These are phyloP conservation scores for Cercospora berteroae DNA, from an alignment of 2,329 filamentous ascomycete genomes.

Conservation along the genomic window DNA sequence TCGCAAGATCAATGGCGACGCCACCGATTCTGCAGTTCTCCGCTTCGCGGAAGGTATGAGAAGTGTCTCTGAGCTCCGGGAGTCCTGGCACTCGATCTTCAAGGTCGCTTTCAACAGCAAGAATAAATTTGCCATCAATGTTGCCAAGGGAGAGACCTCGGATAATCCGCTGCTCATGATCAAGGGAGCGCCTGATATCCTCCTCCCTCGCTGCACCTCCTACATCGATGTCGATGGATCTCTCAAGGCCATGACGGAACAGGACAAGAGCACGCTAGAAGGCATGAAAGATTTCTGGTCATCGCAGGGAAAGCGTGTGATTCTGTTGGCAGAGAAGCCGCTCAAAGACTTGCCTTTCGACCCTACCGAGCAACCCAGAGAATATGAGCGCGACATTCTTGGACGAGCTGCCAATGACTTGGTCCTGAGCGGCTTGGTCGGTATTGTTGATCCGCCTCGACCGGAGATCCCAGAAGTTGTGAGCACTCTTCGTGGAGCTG, in stretches of 20 bases:
- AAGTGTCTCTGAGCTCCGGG: slow-evolving; percentile 58
- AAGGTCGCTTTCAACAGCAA: slow-evolving; percentile 74
- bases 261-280: slow-evolving; percentile 56
- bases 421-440: slow-evolving; percentile 57
- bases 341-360: slow-evolving; percentile 58
- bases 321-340: slow-evolving; percentile 59
- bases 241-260: slow-evolving; percentile 52
- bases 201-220: slow-evolving; percentile 62
- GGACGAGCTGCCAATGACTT: slow-evolving; percentile 50
- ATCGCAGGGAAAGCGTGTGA: slow-evolving; percentile 65
- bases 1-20: slow-evolving; percentile 69
- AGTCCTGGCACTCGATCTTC: slow-evolving; percentile 64
- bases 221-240: slow-evolving; percentile 58
- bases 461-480: slow-evolving; percentile 60
- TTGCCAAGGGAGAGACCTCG: slow-evolving; percentile 48
- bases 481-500: slow-evolving; percentile 64
- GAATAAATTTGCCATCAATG: slow-evolving; percentile 77
- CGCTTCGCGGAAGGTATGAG: slow-evolving; percentile 67
- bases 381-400: slow-evolving; percentile 57
- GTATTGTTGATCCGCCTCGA: slow-evolving; percentile 59
- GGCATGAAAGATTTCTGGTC: slow-evolving; percentile 67
- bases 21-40: slow-evolving; percentile 72
- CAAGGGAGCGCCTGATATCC: slow-evolving; percentile 74
- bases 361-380: slow-evolving; percentile 51
- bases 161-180: slow-evolving; percentile 60